Evolutionary conservation across 75 land plant species (phyloP).

Genomic region (Cupressus sempervirens): DNA sequence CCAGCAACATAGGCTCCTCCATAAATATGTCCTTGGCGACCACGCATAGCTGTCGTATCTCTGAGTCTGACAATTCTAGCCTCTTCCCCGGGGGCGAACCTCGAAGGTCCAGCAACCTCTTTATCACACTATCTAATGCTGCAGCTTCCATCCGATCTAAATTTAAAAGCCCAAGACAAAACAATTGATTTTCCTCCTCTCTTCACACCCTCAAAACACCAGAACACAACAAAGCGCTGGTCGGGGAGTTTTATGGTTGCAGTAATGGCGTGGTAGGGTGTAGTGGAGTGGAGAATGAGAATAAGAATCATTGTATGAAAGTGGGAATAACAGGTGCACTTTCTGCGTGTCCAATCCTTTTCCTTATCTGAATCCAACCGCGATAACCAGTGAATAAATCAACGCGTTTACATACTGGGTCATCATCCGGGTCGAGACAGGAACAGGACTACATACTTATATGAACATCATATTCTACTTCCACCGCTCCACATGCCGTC

Average conservation of each 20-base stretch:
- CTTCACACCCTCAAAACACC: neutral
- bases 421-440: neutral
- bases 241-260: neutral
- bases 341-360: neutral
- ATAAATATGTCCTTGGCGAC: conserved; percentile 46
- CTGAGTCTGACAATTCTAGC: conserved; percentile 43
- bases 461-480: neutral
- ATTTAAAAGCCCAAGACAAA: neutral
- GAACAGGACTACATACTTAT: neutral
- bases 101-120: conserved; percentile 39
- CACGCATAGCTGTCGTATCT: conserved; percentile 49
- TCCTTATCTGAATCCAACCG: neutral
- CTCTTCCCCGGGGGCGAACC: conserved; percentile 41
- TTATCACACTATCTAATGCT: conserved; percentile 43
- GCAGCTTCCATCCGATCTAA: conserved; percentile 37
- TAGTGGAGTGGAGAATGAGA: neutral
- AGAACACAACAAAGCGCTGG: neutral
- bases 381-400: neutral
- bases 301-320: neutral
- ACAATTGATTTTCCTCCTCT: neutral
- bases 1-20: conserved; percentile 46
- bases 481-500: too few species aligned
- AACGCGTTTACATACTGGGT: neutral
- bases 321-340: neutral
- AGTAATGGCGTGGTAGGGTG: neutral